These are phyloP conservation scores for Lathyrus sativus DNA, from an alignment of 306 rosid species.

Conservation along the genomic window DNA sequence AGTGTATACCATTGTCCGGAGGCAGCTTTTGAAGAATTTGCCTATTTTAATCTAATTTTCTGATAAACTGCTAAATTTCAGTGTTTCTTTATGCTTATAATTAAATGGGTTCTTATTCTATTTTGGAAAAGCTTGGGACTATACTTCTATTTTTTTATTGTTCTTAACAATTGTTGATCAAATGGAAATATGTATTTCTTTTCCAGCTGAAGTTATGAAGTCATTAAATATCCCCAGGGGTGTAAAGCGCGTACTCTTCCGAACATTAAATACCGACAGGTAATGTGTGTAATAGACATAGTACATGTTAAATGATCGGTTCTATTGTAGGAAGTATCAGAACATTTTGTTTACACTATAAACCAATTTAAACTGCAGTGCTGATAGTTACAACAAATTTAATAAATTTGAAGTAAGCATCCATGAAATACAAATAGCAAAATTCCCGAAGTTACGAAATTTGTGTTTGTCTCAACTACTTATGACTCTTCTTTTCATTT, in stretches of 20 bases:
- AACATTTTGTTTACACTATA: neutral
- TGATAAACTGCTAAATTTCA: neutral
- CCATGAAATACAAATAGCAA: slow-evolving; percentile 6
- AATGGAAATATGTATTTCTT: slow-evolving; percentile 25
- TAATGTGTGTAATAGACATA: slow-evolving; percentile 27
- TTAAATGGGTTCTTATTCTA: neutral
- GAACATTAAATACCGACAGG: slow-evolving; percentile 85
- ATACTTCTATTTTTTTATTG: slow-evolving; percentile 1
- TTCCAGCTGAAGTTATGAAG: slow-evolving; percentile 83
- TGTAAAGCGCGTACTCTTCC: slow-evolving; percentile 69
- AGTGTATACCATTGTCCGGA: no score
- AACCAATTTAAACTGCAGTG: neutral
- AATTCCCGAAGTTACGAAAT: slow-evolving; percentile 5
- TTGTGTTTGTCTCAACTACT: slow-evolving; percentile 1
- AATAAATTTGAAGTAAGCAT: slow-evolving; percentile 21
- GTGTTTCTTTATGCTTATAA: slow-evolving; percentile 11
- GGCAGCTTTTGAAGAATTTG: neutral
- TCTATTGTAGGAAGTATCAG: slow-evolving; percentile 8
- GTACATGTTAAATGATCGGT: slow-evolving; percentile 10
- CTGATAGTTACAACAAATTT: neutral
- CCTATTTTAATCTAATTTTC: neutral
- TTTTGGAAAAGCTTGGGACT: neutral
- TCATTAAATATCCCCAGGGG: slow-evolving; percentile 76
- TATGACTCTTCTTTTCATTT: neutral
- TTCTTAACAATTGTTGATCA: slow-evolving; percentile 5